Percentiles rank a stretch among this genome's conserved stretches.
These are phyloP conservation scores for Tylopilus sp. DNA, from an alignment of 768 basidiomycete species.

Conservation along the genomic window DNA sequence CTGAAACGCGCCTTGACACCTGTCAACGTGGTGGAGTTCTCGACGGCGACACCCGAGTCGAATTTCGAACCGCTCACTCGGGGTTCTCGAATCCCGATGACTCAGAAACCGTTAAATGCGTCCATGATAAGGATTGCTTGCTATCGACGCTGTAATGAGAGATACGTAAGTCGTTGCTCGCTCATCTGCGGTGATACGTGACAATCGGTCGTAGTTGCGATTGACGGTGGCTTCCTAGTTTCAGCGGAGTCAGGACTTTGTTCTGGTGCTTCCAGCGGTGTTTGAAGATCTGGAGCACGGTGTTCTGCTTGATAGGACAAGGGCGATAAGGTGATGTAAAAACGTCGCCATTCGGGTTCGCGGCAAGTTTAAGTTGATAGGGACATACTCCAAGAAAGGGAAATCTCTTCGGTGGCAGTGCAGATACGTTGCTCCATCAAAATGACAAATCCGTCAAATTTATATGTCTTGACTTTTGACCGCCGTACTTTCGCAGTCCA, in stretches of 20 bases:
- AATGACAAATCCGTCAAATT: constrained; percentile 26
- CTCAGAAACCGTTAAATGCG: background rate
- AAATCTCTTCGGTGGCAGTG: constrained; percentile 21
- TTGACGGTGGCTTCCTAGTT: background rate
- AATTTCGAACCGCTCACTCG: background rate
- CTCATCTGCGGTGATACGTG: background rate
- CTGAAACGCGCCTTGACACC: constrained; percentile 9
- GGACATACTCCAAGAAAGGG: constrained; percentile 9
- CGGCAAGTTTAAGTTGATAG: background rate
- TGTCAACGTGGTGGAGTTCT: constrained; percentile 4
- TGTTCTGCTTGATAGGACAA: background rate
- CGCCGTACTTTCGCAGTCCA: constrained; percentile 6
- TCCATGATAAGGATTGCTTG: constrained; percentile 11
- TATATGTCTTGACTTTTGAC: constrained; percentile 15
- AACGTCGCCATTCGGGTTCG: background rate
- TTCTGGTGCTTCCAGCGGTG: background rate
- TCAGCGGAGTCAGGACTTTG: too few species aligned
- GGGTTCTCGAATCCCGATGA: background rate
- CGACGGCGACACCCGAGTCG: background rate
- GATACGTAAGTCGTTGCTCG: constrained; percentile 10
- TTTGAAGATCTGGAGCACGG: background rate
- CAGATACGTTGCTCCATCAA: constrained; percentile 16
- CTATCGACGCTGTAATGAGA: background rate
- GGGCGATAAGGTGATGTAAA: constrained; percentile 5
- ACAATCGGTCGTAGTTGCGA: background rate